A percentile compares a stretch with the other conserved stretches of the same genome.
Evolutionary conservation across 2,329 filamentous ascomycete genomes (phyloP).

Genomic region (Aspergillus felis): DNA sequence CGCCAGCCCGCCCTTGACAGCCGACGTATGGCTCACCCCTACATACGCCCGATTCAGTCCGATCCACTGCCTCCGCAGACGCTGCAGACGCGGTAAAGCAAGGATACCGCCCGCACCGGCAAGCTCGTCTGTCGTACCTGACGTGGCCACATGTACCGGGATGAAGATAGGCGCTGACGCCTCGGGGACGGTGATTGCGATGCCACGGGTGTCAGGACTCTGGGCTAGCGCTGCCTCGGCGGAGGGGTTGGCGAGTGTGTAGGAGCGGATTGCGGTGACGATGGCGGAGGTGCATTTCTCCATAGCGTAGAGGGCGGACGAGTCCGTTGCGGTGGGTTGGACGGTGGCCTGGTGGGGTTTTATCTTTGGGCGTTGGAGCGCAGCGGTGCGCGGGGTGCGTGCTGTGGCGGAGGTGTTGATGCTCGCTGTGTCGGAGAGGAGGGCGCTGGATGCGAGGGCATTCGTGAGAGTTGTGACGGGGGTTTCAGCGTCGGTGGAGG

Average conservation of each 20-base stretch:
- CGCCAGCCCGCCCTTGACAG: slow-evolving; percentile 27
- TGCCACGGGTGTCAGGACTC: slow-evolving; percentile 21
- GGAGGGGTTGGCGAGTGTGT: slow-evolving; percentile 37
- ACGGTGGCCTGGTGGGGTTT: slow-evolving; percentile 44
- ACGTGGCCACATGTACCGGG: slow-evolving; percentile 34
- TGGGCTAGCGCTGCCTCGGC: slow-evolving; percentile 34
- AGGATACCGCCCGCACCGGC: slow-evolving; percentile 40
- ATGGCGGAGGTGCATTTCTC: slow-evolving; percentile 42
- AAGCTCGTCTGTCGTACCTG: slow-evolving; percentile 39
- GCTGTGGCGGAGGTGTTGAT: slow-evolving; percentile 19
- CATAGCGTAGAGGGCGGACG: slow-evolving; percentile 41
- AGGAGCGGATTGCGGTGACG: slow-evolving; percentile 39
- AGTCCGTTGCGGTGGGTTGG: slow-evolving; percentile 36
- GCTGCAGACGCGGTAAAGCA: slow-evolving; percentile 40
- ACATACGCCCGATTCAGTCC: slow-evolving; percentile 42
- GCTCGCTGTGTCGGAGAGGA: slow-evolving; percentile 26
- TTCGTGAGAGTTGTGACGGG: slow-evolving; percentile 16
- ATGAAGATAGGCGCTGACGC: slow-evolving; percentile 30
- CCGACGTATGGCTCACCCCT: slow-evolving; percentile 30
- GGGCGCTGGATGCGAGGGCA: slow-evolving; percentile 15
- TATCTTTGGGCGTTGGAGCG: slow-evolving; percentile 24
- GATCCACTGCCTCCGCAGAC: slow-evolving; percentile 45
- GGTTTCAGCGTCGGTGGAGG: slow-evolving; percentile 10
- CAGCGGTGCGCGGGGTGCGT: slow-evolving; percentile 12
- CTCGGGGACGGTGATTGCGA: slow-evolving; percentile 34